Evolutionary conservation across 1,284 basidiomycete genomes (phyloP), one percentile per base, ranked within the genome.

Genomic region (Cutaneotrichosporon sp.): DNA sequence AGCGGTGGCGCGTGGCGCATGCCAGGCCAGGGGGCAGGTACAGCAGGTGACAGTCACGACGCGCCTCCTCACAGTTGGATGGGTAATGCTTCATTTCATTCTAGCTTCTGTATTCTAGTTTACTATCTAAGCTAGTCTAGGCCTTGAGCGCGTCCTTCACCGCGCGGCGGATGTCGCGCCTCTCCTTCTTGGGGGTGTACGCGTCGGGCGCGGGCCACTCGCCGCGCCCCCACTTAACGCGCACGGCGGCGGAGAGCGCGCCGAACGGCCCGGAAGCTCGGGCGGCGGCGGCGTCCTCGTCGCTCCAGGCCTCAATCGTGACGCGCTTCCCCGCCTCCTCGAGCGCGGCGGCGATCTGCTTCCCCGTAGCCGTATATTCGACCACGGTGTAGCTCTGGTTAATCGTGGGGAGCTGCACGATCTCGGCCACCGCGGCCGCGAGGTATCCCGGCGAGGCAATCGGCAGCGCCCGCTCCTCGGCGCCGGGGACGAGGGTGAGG

Each of bases 171-270:
- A 29, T 27, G 25, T 50, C 25, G 1, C 47, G 18, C 25, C 25
- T 13, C 27, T 20, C 13, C 25, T 14, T n/a, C 2, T 18, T 9
- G 6, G 61, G 62, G 2, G 22, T 33, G 91, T 92, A 77, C 92
- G 95, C 20, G 87, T 81, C 64, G 83, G 83, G 75, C 92, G 90
- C 80, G 95, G 92, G 49, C 87, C 84, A 7, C 92, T 91, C 20
- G 94, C 92, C 4, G 90, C 91, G 4, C 89, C 93, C 71, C 88
- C 81, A 42, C 82, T 82, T 0, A 88, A 92, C 66, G 85, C 80
- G 54, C 89, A 84, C 31, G 90, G 83, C 69, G 87, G 90, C n/a
- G 87, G 87, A 1, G 87, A 88, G 68, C 91, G 92, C 36, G 79
- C 70, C 11, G 70, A 73, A 16, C 70, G 61, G 33, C 69, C 77